Conservation (phyloP, 106 monocot genomes). For the Alisma plantagoaquatica region DNA sequence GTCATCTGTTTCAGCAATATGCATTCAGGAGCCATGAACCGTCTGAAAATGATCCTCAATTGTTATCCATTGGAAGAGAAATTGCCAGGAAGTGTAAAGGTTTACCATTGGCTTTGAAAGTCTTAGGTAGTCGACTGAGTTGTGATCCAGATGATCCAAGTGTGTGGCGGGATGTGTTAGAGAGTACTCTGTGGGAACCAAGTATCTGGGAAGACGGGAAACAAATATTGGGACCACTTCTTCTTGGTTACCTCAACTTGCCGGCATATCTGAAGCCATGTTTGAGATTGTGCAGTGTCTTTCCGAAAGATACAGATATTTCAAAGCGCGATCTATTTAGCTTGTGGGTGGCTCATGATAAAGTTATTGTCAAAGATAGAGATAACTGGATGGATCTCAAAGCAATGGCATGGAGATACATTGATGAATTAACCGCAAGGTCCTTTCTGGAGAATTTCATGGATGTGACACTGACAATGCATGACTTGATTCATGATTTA, state of each 20-base stretch:
- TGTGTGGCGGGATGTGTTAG: conserved; percentile 14
- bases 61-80: conserved; percentile 5
- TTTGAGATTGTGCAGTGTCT: conserved; percentile 18
- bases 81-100: conserved; percentile 22
- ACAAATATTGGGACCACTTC: conserved; percentile 4
- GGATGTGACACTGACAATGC: background rate
- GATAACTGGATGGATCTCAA: too few relatives aligned
- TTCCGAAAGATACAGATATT: conserved; percentile 16
- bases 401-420: too few relatives aligned
- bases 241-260: conserved; percentile 13
- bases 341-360: conserved; percentile 27
- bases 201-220: conserved; percentile 3
- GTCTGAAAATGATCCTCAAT: background rate
- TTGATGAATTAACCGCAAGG: background rate
- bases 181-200: conserved; percentile 8
- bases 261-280: conserved; percentile 16
- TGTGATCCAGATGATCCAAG: background rate
- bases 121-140: conserved; percentile 8
- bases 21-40: background rate
- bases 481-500: conserved; percentile 7
- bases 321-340: conserved; percentile 2
- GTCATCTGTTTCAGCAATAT: conserved; percentile 8
- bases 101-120: conserved; percentile 27
- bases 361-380: too few relatives aligned
- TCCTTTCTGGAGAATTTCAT: background rate